Evolutionary conservation across 805 yeast species (phyloP), one percentile per base, ranked within the genome.

Genomic region (Scheffersomyces lignosus): DNA sequence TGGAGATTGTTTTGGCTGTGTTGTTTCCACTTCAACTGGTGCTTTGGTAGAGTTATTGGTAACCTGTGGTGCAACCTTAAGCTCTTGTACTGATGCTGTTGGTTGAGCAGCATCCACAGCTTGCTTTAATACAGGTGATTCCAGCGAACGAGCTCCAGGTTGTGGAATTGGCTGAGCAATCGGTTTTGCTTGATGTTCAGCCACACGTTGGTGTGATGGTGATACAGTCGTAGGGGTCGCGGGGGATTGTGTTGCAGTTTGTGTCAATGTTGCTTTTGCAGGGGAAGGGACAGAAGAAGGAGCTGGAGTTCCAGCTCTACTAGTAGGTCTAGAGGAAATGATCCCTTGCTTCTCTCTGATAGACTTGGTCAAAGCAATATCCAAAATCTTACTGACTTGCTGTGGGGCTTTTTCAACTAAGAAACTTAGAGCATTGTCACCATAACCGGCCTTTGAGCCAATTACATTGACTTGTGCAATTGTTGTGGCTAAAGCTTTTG

Each of bases 401-500:
- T 80, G 83, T 3, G 95, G 95, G 36, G 87, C 87, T 45, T 80
- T 81, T 39, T 86, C 91, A 51, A 85, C 87, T 52, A 83, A 71
- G 22, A 87, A 83, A 10, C 85, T 80, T 43, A 86, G 65, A 4
- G 93, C 90, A 50, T 85, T 84, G 15, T 88, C 87, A 1, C 81
- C 79, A 41, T 86, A 81, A 13, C 93, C 90, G 25, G 84, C 87
- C 49, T 81, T 81, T 50, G 89, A 87, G 0, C 96, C 96, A 5
- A 90, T 90, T 48, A 82, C 90, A 40, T 85, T 83, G 7, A 86
- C 91, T 57, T 86, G 93, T 8, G 95, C 91, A 44, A 90, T 88
- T 0, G 96, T 91, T 69, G 90, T 85, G 3, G 96, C 96, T 48
- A 90, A 71, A 1, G 96, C 96, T 50, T 86, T 89, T 6, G 96